A percentile compares a stretch with the other conserved stretches of the same genome.
phyloP scores from a whole-genome alignment of 116 monocot species.

The Papilionanthe hybrid region DNA sequence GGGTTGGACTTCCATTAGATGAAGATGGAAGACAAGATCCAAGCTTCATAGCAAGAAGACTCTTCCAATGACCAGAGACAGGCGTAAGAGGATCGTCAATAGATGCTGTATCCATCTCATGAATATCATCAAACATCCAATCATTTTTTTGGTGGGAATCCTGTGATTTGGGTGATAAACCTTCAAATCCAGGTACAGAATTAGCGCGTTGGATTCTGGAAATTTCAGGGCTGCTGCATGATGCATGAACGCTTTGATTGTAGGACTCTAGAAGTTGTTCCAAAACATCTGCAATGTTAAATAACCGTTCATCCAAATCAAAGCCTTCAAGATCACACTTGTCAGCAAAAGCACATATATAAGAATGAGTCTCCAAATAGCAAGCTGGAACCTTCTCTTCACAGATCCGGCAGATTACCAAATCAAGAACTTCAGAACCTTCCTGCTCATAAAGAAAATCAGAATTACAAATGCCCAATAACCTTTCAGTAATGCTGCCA shows the following conservation, averaged over 20 bases:
- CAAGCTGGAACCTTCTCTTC: slow-evolving; percentile 55
- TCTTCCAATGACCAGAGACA: slow-evolving; percentile 30
- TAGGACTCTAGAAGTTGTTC: slow-evolving; percentile 64
- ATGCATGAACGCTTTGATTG: slow-evolving; percentile 22
- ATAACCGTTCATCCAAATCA: slow-evolving; percentile 50
- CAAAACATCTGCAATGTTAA: slow-evolving; percentile 56
- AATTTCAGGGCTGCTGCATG: slow-evolving; percentile 40
- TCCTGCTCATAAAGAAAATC: slow-evolving; percentile 27
- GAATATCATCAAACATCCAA: slow-evolving; percentile 79
- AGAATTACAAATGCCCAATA: slow-evolving; percentile 7
- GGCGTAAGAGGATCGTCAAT: slow-evolving; percentile 44
- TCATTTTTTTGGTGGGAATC: slow-evolving; percentile 70
- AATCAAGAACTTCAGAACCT: slow-evolving; percentile 23
- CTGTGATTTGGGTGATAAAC: slow-evolving; percentile 46
- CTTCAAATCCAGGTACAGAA: slow-evolving; percentile 29
- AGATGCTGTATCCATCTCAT: slow-evolving; percentile 75
- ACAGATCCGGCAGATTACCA: slow-evolving; percentile 73
- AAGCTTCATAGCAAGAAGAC: slow-evolving; percentile 37
- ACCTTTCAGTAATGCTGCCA: slow-evolving; percentile 8
- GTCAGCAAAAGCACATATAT: slow-evolving; percentile 84
- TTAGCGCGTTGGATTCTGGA: slow-evolving; percentile 30
- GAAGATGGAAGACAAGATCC: slow-evolving; percentile 25
- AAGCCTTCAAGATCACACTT: slow-evolving; percentile 65
- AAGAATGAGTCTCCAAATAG: slow-evolving; percentile 65
- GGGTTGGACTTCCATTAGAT: slow-evolving; percentile 56